These are phyloP conservation scores for Saccharum hybrid DNA, from an alignment of 202 grass and related monocot genomes.

Conservation along the genomic window DNA sequence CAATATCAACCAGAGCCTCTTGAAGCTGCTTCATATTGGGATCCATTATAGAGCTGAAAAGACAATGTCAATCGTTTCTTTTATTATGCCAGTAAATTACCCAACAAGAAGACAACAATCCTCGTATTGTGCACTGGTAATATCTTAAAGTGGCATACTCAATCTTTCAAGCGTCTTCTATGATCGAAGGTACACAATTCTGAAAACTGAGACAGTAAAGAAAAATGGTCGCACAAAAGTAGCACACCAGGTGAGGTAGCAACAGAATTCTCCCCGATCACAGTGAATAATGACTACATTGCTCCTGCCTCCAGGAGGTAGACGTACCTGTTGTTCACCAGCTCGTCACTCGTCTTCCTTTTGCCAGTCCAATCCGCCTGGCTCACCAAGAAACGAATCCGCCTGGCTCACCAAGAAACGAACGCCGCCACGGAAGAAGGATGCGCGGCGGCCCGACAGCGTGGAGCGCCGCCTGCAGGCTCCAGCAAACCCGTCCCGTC, in stretches of 20 bases:
- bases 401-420: not conserved
- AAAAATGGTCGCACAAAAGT: not conserved
- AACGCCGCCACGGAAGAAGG: not conserved
- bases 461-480: not conserved
- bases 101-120: not conserved
- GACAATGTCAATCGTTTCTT: not conserved
- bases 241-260: not conserved
- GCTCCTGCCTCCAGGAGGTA: not conserved
- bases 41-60: constrained; percentile 60
- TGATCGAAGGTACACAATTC: not conserved
- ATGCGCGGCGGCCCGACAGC: not conserved
- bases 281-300: not conserved
- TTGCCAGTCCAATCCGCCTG: not conserved
- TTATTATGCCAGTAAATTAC: not conserved
- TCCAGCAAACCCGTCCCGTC: not conserved
- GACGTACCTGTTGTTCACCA: not conserved
- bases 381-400: not conserved
- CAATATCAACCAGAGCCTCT: constrained; percentile 61
- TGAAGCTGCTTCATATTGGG: constrained; percentile 63
- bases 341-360: not conserved
- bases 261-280: not conserved
- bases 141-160: not conserved
- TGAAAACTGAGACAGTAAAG: not conserved
- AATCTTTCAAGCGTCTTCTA: not conserved
- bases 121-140: not conserved